Evolutionary conservation across 768 basidiomycete species (phyloP).

Genomic region (Mycena rosella): DNA sequence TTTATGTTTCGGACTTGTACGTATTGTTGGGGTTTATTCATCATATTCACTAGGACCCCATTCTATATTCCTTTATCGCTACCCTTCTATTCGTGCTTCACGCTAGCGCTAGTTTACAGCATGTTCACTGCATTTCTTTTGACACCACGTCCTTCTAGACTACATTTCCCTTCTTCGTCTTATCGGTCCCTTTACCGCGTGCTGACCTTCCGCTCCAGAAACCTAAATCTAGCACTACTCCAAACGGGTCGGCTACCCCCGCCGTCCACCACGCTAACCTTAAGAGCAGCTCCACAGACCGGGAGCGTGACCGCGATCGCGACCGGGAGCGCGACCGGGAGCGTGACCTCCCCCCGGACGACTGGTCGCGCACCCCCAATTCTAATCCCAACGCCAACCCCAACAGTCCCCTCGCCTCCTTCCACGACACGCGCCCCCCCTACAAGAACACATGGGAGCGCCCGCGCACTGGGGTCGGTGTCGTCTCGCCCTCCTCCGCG

Average conservation of each 20-base stretch:
- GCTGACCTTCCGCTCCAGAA: constrained; percentile 26
- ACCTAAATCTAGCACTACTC: constrained; percentile 28
- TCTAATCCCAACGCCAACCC: constrained; percentile 1
- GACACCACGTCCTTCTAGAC: no score
- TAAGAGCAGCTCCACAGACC: constrained; percentile 31
- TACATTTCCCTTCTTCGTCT: neutral
- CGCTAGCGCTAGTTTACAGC: no score
- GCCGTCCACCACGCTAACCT: constrained; percentile 19
- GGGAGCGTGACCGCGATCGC: constrained; percentile 18
- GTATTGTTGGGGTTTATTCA: no score
- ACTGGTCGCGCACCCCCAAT: constrained; percentile 16
- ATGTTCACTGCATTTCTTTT: neutral
- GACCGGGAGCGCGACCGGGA: constrained; percentile 2
- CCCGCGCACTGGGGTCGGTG: constrained; percentile 34
- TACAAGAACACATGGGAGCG: constrained; percentile 29
- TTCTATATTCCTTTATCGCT: no score
- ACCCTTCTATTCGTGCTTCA: no score
- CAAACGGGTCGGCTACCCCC: constrained; percentile 24
- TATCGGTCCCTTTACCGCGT: neutral
- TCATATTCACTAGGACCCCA: no score
- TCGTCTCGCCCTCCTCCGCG: constrained; percentile 31
- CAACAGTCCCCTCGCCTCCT: neutral
- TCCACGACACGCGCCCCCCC: constrained; percentile 11
- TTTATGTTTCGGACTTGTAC: no score
- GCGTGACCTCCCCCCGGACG: neutral